Evolutionary conservation across 768 basidiomycete genomes (phyloP).

Genomic region (Wakefieldia striispora): DNA sequence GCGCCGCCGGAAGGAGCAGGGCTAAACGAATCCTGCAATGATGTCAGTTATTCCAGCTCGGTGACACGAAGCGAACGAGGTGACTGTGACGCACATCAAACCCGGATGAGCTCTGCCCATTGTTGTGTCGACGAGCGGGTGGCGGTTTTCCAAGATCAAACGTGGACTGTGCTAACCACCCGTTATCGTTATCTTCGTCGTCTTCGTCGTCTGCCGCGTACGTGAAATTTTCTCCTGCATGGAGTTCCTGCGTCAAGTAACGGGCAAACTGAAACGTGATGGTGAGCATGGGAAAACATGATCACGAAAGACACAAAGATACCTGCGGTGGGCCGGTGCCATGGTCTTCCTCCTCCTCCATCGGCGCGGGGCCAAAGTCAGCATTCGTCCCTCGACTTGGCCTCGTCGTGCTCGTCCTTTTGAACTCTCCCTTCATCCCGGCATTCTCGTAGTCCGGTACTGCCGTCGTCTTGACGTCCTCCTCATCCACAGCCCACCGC

Average conservation of each 20-base stretch:
- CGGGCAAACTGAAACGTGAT: constrained; percentile 61
- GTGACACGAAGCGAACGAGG: not conserved
- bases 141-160: constrained; percentile 57
- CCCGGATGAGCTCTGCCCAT: constrained; percentile 46
- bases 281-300: not conserved
- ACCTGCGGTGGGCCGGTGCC: constrained; percentile 47
- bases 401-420: constrained; percentile 42
- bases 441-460: constrained; percentile 18
- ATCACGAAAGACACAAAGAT: not conserved
- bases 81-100: constrained; percentile 55
- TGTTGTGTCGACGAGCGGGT: constrained; percentile 45
- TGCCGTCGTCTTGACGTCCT: constrained; percentile 36
- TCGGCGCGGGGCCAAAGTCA: constrained; percentile 59
- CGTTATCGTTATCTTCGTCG: constrained; percentile 64
- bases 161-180: constrained; percentile 79
- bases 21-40: constrained; percentile 50
- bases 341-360: constrained; percentile 47
- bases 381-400: constrained; percentile 53
- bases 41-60: not conserved
- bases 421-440: constrained; percentile 56
- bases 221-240: constrained; percentile 53
- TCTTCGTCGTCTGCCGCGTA: constrained; percentile 52
- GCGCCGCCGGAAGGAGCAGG: constrained; percentile 34
- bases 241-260: constrained; percentile 75
- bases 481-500: constrained; percentile 74